Evolutionary conservation across 331 rosid genomes (phyloP).

Genomic region (Rhamnella rubrinervis): DNA sequence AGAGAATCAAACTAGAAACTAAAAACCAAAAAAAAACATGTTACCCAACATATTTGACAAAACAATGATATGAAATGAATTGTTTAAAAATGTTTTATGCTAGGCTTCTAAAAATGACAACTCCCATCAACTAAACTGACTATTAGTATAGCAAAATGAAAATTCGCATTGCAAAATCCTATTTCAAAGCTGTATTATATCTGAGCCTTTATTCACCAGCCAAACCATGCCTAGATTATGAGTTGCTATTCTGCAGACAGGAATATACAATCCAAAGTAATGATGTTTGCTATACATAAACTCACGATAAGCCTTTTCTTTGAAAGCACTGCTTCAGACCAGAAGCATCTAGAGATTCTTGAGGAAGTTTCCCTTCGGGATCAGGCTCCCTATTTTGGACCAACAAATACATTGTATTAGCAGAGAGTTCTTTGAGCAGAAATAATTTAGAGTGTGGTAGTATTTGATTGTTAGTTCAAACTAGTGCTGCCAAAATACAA

Average conservation of each 20-base stretch:
- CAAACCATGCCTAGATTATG: too few relatives aligned
- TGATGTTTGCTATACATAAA: conserved; percentile 23
- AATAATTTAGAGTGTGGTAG: background rate
- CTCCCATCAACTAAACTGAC: too few relatives aligned
- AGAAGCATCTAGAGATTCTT: conserved; percentile 74
- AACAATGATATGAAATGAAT: too few relatives aligned
- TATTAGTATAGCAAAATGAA: too few relatives aligned
- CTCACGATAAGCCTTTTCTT: conserved; percentile 87
- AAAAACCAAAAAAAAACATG: too few relatives aligned
- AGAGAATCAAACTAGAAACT: too few relatives aligned
- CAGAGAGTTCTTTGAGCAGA: background rate
- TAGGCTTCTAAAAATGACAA: too few relatives aligned
- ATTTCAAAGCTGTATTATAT: too few relatives aligned
- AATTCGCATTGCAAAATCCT: too few relatives aligned
- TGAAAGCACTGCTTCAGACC: conserved; percentile 72
- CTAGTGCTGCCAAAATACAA: background rate
- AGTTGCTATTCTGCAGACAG: conserved; percentile 3
- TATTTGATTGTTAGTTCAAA: background rate
- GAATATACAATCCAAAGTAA: conserved; percentile 21
- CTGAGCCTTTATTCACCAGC: too few relatives aligned
- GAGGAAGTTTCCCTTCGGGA: conserved; percentile 90
- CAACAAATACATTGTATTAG: conserved; percentile 7
- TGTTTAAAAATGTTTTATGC: too few relatives aligned
- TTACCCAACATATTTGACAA: too few relatives aligned
- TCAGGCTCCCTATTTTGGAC: conserved; percentile 61